Conservation (phyloP, 345 rosid species). For the Cardamine resedifolia region DNA sequence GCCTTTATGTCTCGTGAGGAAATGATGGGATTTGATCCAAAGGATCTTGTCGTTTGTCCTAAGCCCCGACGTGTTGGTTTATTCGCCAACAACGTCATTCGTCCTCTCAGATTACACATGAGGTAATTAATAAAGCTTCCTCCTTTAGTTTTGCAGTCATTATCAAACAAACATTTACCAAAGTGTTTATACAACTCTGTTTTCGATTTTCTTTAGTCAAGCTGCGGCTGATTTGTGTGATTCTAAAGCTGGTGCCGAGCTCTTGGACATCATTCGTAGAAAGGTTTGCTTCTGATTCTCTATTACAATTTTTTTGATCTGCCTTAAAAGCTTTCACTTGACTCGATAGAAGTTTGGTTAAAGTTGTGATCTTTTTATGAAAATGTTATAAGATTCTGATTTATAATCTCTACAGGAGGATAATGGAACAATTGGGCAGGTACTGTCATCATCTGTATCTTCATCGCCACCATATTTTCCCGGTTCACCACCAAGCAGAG, state of each 20-base stretch:
- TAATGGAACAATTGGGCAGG: constrained; percentile 49
- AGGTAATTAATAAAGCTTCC: constrained; percentile 43
- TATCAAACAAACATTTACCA: neutral
- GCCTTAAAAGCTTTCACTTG: neutral
- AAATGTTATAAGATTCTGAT: neutral
- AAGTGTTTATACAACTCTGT: neutral
- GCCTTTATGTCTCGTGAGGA: constrained; percentile 64
- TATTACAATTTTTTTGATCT: neutral
- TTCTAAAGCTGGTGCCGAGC: constrained; percentile 66
- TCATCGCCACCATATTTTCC: constrained; percentile 70
- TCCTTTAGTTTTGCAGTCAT: neutral
- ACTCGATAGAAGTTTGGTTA: neutral
- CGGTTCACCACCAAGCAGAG: constrained; percentile 94
- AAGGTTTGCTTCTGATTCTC: constrained; percentile 48
- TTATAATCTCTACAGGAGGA: constrained; percentile 51
- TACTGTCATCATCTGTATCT: constrained; percentile 43
- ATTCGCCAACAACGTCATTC: constrained; percentile 43
- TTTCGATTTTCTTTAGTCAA: constrained; percentile 43
- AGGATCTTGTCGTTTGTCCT: constrained; percentile 74
- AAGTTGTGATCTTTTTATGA: neutral
- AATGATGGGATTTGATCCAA: constrained; percentile 52
- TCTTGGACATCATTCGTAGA: constrained; percentile 75
- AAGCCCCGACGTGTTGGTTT: constrained; percentile 78
- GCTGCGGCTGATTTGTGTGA: constrained; percentile 59
- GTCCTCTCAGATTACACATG: constrained; percentile 59